Percentiles rank a stretch among this genome's conserved stretches.
Evolutionary conservation across 2,329 filamentous ascomycete genomes (phyloP).

Genomic region (Coniochaeta ligniaria): DNA sequence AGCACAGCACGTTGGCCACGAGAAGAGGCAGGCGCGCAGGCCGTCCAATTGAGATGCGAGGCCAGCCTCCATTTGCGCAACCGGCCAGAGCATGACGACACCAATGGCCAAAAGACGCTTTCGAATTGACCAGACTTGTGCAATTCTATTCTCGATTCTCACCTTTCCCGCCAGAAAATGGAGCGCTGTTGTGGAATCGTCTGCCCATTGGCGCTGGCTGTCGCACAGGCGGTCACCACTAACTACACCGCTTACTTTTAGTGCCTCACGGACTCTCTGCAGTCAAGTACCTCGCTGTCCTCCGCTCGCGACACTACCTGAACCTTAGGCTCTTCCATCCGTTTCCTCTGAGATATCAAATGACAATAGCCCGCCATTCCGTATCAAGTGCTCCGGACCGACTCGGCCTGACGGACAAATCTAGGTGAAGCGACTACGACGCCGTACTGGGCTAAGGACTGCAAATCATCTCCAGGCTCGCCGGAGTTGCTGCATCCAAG

Average conservation of each 20-base stretch:
- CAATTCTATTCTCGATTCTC: neutral
- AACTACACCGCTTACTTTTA: neutral
- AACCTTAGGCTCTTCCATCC: neutral
- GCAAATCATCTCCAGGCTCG: neutral
- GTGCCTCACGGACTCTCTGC: neutral
- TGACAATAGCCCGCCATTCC: neutral
- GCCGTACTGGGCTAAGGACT: neutral
- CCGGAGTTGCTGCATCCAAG: neutral
- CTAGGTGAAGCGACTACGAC: neutral
- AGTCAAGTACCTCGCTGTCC: neutral
- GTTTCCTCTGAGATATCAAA: neutral
- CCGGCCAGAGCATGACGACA: neutral
- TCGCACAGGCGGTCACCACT: neutral
- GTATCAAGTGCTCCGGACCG: neutral
- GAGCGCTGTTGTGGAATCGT: neutral
- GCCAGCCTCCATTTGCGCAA: neutral
- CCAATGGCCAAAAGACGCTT: neutral
- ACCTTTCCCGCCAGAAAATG: neutral
- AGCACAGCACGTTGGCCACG: neutral
- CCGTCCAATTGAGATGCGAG: neutral
- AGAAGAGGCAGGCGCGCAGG: neutral
- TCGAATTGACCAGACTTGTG: neutral
- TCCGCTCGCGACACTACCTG: neutral
- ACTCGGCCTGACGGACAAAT: neutral
- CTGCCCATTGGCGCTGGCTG: neutral